Evolutionary conservation across 1,284 basidiomycete species (phyloP).

Genomic region (Ustilago xerochloae): DNA sequence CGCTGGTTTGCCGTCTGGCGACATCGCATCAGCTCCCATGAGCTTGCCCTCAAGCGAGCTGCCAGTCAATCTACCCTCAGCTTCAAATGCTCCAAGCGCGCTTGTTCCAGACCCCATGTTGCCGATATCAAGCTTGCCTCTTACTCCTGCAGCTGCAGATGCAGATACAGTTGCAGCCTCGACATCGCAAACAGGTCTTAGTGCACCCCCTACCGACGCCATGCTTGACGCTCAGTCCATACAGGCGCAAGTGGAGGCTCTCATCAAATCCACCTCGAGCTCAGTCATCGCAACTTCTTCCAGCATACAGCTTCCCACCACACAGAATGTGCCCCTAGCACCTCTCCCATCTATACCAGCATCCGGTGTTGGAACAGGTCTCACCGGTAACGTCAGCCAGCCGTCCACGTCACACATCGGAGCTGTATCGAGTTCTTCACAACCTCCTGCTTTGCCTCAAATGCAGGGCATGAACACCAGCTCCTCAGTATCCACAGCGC

Average conservation of each 20-base stretch:
- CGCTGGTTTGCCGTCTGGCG: not conserved
- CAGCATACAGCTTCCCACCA: not conserved
- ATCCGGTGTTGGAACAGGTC: not conserved
- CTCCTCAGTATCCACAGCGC: not conserved
- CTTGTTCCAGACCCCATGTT: not conserved
- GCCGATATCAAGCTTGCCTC: not conserved
- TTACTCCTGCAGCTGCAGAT: not conserved
- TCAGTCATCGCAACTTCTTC: constrained; percentile 11
- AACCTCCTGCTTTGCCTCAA: not conserved
- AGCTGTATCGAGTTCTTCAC: not conserved
- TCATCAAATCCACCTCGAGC: constrained; percentile 38
- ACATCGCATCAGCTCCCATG: not conserved
- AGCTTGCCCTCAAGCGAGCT: constrained; percentile 4
- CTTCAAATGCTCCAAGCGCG: not conserved
- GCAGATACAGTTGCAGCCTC: not conserved
- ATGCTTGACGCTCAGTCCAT: constrained; percentile 39
- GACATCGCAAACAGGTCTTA: not conserved
- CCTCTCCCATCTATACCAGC: not conserved
- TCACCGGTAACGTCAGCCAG: not conserved
- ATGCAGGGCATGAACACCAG: not conserved
- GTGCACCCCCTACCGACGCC: not conserved
- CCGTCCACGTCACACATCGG: not conserved
- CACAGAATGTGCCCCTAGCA: not conserved
- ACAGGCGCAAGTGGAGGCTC: constrained; percentile 43
- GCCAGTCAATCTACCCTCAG: not conserved